A percentile compares a stretch with the other conserved stretches of the same genome.
Conservation (phyloP, 2,329 filamentous ascomycete genomes). For the Ilyonectria robusta region DNA sequence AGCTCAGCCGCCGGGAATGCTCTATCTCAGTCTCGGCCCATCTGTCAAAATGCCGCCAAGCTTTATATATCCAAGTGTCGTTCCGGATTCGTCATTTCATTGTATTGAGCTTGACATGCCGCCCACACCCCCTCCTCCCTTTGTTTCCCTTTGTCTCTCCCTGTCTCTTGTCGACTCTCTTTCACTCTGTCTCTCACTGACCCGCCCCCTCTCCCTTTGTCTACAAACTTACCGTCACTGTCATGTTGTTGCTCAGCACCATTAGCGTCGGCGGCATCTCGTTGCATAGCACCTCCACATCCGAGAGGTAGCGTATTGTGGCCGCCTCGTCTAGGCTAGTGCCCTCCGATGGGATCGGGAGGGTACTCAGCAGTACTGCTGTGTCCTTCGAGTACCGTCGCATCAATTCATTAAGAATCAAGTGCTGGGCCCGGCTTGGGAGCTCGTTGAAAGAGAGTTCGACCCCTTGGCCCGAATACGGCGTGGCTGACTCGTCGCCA, state of each 20-base stretch:
- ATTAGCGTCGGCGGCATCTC: slow-evolving; percentile 82
- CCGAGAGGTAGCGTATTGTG: slow-evolving; percentile 81
- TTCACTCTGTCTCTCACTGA: neutral
- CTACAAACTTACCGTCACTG: slow-evolving; percentile 82
- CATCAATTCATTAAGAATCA: slow-evolving; percentile 90
- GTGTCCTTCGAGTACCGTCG: slow-evolving; percentile 76
- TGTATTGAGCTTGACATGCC: neutral
- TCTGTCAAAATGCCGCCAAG: slow-evolving; percentile 14
- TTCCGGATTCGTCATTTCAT: slow-evolving; percentile 3
- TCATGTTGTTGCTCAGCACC: slow-evolving; percentile 92
- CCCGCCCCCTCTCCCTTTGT: slow-evolving; percentile 13
- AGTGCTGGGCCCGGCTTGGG: slow-evolving; percentile 85
- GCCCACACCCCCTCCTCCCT: neutral
- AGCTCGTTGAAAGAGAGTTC: slow-evolving; percentile 89
- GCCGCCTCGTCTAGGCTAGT: slow-evolving; percentile 79
- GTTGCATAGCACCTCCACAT: slow-evolving; percentile 84
- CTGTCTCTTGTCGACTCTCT: neutral
- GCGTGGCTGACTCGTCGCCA: slow-evolving; percentile 52
- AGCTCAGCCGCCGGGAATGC: slow-evolving; percentile 19
- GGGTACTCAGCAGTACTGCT: slow-evolving; percentile 85
- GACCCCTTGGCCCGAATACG: slow-evolving; percentile 72
- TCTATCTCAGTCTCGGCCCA: slow-evolving; percentile 25
- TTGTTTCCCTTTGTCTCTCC: slow-evolving; percentile 1
- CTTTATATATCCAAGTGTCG: slow-evolving; percentile 13
- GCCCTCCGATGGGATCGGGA: slow-evolving; percentile 85